phyloP scores from a whole-genome alignment of 2,329 filamentous ascomycete genomes.

The Mollisia scopiformis region DNA sequence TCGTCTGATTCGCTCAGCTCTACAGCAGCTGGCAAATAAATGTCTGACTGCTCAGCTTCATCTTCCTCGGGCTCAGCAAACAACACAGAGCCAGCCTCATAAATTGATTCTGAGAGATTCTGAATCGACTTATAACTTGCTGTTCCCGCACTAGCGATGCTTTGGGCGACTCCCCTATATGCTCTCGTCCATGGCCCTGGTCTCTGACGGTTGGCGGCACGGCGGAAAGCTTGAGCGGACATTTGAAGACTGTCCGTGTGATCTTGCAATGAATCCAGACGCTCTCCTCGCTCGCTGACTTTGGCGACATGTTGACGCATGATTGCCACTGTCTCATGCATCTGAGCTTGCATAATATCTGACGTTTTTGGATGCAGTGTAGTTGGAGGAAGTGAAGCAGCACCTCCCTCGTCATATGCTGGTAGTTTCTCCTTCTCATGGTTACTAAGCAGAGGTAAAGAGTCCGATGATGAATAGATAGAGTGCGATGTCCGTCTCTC shows the following conservation, averaged over 20 bases:
- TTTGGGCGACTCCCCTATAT: neutral
- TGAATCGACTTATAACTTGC: neutral
- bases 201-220: neutral
- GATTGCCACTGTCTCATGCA: neutral
- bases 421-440: neutral
- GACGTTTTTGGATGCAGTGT: neutral
- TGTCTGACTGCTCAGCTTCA: neutral
- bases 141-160: neutral
- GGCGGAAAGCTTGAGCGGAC: neutral
- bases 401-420: neutral
- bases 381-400: neutral
- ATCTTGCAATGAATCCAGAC: neutral
- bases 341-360: neutral
- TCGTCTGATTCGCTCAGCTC: neutral
- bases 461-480: neutral
- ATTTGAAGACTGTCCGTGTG: neutral
- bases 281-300: constrained; percentile 1
- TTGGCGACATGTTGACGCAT: constrained; percentile 1
- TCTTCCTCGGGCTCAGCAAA: neutral
- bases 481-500: too few species aligned
- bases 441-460: too few species aligned
- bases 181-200: neutral
- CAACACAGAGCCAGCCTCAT: neutral
- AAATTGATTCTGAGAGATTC: neutral
- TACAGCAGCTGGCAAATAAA: neutral